Base-by-base conservation (phyloP, 2,329 filamentous ascomycete species). In the Geoglossum cookeanum region DNA sequence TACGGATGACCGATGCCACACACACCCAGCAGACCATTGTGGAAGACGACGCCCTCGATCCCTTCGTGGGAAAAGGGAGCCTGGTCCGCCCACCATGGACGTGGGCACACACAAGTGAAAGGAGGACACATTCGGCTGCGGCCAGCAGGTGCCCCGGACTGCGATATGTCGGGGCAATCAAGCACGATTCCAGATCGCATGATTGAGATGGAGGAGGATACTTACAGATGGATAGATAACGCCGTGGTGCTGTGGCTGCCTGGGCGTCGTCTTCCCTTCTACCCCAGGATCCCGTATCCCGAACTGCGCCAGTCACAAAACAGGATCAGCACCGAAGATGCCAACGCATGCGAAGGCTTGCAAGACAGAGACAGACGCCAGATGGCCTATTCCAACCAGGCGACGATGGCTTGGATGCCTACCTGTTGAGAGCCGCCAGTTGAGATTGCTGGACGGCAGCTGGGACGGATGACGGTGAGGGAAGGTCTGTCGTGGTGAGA, bases 401-500 rank as follows among this genome's bases (percentile, higher is more conserved):
- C 54, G 54, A 55, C 54, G 54, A 55, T 55, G 37, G 27, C 35
- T 48, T 55, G 54, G 29, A 42, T 55, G 35, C 54, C 29, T 55
- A 55, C 54, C 54, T 11, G 39, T 48, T 55, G 35, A 48, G 13
- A 30, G 9, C 39, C 22, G 8, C 39, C 32, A 7, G 37, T 48
- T 55, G 37, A 30, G 54, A 29, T 55, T 44, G 44, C 54, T 55
- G 54, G 54, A 22, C 17, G 22, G 54, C 54, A 55, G 35, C 39
- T 30, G 54, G 54, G 33, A 48, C 4, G 22, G 54, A 11, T 55
- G 54, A 55, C 30, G 54, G 37, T 55, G 37, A 39, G 29, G 37
- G 49, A 53, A 33, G 49, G 49, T 53, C 49, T 53, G 49, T 53
- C 30, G 49, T 53, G 49, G 49, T 53, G 49, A 53, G 49, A 53